Conservation (phyloP, 805 yeast species). For the Sungouiella blattae region DNA sequence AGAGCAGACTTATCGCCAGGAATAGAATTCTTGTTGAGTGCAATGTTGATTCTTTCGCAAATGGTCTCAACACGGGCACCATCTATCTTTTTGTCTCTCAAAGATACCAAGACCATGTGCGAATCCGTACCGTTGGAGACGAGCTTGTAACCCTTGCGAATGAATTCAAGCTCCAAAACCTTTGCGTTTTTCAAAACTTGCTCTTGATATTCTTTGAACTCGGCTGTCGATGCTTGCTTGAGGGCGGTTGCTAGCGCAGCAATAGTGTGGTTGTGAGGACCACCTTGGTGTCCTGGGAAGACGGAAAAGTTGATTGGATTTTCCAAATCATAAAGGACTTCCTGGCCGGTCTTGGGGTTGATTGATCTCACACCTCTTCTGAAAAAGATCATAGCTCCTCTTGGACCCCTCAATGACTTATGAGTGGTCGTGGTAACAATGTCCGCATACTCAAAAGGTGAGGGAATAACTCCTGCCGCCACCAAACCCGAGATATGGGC, state of each 20-base stretch:
- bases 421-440: constrained; percentile 98
- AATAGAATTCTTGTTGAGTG: constrained; percentile 94
- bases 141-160: constrained; percentile 67
- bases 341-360: constrained; percentile 84
- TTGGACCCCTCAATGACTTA: constrained; percentile 97
- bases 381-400: constrained; percentile 99
- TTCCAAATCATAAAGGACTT: constrained; percentile 86
- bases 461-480: constrained; percentile 92
- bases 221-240: constrained; percentile 89
- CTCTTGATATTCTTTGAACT: constrained; percentile 84
- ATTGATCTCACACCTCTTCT: constrained; percentile 90
- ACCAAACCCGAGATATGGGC: constrained; percentile 97
- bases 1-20: constrained; percentile 97
- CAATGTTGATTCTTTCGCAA: constrained; percentile 90
- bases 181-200: constrained; percentile 88
- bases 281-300: constrained; percentile 99
- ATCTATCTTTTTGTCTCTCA: constrained; percentile 86
- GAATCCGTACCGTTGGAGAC: constrained; percentile 97
- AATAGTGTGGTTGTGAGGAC: constrained; percentile 99
- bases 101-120: constrained; percentile 88
- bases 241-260: constrained; percentile 96
- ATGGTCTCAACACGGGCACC: constrained; percentile 97
- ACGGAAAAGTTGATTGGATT: constrained; percentile 95
- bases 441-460: constrained; percentile 96
- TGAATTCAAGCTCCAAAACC: constrained; percentile 72